These are phyloP conservation scores for Penicillium rolfsii DNA, from an alignment of 2,329 filamentous ascomycete species.

Conservation along the genomic window DNA sequence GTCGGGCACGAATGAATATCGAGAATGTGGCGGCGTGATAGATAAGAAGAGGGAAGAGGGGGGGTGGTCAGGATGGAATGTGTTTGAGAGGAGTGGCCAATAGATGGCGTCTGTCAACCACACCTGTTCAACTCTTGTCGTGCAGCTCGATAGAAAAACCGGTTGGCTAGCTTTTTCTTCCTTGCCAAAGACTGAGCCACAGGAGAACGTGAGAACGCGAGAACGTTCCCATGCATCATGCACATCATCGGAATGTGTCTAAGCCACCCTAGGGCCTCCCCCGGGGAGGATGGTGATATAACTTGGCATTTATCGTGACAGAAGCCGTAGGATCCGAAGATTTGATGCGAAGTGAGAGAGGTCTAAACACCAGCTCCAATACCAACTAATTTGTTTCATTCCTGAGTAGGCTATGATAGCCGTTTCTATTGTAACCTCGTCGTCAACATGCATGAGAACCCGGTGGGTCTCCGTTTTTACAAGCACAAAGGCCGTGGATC, in stretches of 20 bases:
- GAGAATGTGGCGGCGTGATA: conserved; percentile 26
- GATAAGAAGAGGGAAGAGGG: conserved; percentile 1
- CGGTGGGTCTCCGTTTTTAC: conserved; percentile 10
- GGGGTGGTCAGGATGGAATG: conserved; percentile 27
- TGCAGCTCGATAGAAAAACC: conserved; percentile 9
- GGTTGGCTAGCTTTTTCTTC: conserved; percentile 3
- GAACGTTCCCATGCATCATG: conserved; percentile 7
- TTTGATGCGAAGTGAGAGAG: neutral
- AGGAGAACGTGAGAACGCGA: conserved; percentile 17
- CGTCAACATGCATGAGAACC: neutral
- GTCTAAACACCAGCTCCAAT: neutral
- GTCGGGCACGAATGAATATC: conserved; percentile 10
- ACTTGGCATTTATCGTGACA: neutral
- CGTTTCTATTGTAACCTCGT: neutral
- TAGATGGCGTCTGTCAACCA: conserved; percentile 3
- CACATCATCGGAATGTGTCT: conserved; percentile 16
- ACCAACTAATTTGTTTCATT: neutral
- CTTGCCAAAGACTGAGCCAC: conserved; percentile 25
- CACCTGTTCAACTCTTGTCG: neutral
- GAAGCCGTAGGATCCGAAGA: neutral
- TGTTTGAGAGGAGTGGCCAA: conserved; percentile 12
- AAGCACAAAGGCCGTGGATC: conserved; percentile 18
- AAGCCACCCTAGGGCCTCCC: conserved; percentile 15
- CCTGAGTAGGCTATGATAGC: neutral
- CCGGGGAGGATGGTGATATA: neutral